phyloP scores from a whole-genome alignment of 306 rosid genomes.

The Gynostemma pentaphyllum region DNA sequence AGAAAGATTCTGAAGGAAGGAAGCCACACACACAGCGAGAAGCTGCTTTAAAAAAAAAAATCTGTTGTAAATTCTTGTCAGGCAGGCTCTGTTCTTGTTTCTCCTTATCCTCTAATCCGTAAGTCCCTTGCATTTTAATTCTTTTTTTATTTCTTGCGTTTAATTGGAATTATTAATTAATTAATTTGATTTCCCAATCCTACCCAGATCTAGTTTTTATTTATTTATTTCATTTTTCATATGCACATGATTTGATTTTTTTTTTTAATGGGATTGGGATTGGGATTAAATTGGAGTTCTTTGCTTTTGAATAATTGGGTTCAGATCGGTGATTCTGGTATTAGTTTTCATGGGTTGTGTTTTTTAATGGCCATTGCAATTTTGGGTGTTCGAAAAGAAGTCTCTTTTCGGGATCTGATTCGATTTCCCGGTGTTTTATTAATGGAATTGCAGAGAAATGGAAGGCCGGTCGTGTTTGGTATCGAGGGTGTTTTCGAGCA shows the following conservation, averaged over 20 bases:
- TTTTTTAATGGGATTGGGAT: too few species aligned
- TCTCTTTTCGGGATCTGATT: constrained; percentile 8
- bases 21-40: constrained; percentile 20
- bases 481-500: constrained; percentile 48
- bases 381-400: not conserved
- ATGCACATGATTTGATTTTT: not conserved
- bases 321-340: not conserved
- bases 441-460: constrained; percentile 33
- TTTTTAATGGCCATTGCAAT: not conserved
- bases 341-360: not conserved
- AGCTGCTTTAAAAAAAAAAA: constrained; percentile 2
- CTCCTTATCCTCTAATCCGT: constrained; percentile 46
- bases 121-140: constrained; percentile 28
- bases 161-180: not conserved
- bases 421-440: constrained; percentile 7
- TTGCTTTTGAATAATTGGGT: not conserved
- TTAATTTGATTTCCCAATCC: not conserved
- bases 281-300: not conserved
- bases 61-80: constrained; percentile 30
- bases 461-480: constrained; percentile 50
- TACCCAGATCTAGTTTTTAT: not conserved
- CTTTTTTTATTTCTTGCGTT: not conserved
- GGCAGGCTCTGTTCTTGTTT: constrained; percentile 33
- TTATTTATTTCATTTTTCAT: not conserved
- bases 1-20: constrained; percentile 23